A percentile compares a stretch with the other conserved stretches of the same genome.
These are phyloP conservation scores for Phycomyces blakesleeanus DNA, from an alignment of 192 early-diverging fungal genomes.

Conservation along the genomic window DNA sequence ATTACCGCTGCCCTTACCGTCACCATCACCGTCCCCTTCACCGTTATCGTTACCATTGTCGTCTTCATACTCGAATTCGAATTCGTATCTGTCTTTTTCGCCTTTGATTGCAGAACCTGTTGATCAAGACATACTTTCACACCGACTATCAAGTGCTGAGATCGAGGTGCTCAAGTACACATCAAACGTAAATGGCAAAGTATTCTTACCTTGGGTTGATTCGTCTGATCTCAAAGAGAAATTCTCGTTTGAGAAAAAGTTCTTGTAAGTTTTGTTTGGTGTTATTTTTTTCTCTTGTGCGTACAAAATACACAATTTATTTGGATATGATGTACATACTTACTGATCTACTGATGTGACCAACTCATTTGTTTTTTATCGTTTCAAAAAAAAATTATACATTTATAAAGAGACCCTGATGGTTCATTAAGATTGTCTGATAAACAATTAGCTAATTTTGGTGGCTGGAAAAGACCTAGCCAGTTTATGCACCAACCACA, in stretches of 20 bases:
- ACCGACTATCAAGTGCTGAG: slow-evolving; percentile 44
- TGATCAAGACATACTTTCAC: slow-evolving; percentile 17
- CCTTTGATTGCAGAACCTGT: background rate
- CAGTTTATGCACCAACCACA: slow-evolving; percentile 64
- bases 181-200: slow-evolving; percentile 67
- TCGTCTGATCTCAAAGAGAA: slow-evolving; percentile 58
- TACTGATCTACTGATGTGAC: too few species aligned
- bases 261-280: slow-evolving; percentile 42
- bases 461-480: slow-evolving; percentile 77
- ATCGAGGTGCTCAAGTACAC: slow-evolving; percentile 59
- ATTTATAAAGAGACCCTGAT: slow-evolving; percentile 67
- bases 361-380: too few species aligned
- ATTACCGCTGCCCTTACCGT: too few species aligned
- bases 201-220: slow-evolving; percentile 71
- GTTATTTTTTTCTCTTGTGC: slow-evolving; percentile 25
- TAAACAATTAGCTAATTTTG: slow-evolving; percentile 71
- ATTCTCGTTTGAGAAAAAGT: slow-evolving; percentile 50
- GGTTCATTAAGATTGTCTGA: slow-evolving; percentile 68
- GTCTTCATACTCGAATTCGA: background rate
- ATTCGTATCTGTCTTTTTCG: background rate
- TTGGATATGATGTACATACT: too few species aligned
- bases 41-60: too few species aligned
- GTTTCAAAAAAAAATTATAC: too few species aligned
- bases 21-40: too few species aligned
- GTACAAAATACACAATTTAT: too few species aligned